Percentiles rank a stretch among this genome's conserved stretches.
These are phyloP conservation scores for Pyronema domesticum DNA, from an alignment of 495 filamentous ascomycete species.

Conservation along the genomic window DNA sequence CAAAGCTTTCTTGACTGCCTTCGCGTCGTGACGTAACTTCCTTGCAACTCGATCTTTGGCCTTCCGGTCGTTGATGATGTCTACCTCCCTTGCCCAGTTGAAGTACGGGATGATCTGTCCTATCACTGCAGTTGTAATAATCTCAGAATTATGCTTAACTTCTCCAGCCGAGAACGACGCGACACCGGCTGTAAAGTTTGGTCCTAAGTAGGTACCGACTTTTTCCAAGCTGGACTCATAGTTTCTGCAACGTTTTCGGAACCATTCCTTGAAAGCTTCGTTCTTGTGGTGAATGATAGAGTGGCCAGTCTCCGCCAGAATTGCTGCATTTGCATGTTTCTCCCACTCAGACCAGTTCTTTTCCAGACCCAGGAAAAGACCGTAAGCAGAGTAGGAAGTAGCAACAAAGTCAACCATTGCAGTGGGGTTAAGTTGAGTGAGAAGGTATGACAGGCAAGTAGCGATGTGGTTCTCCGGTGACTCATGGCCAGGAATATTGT, in stretches of 20 bases:
- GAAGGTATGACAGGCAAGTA: constrained; percentile 44
- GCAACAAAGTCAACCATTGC: constrained; percentile 47
- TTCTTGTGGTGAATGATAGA: constrained; percentile 10
- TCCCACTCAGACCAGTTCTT: constrained; percentile 16
- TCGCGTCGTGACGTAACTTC: background rate
- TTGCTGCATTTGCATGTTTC: constrained; percentile 13
- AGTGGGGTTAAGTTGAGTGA: constrained; percentile 29
- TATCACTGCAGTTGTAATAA: constrained; percentile 15
- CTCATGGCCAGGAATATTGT: constrained; percentile 39
- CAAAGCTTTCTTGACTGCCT: background rate
- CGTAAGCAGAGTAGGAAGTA: constrained; percentile 14
- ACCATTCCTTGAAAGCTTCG: constrained; percentile 10
- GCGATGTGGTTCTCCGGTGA: constrained; percentile 37
- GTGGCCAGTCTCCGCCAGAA: constrained; percentile 17
- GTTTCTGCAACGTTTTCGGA: constrained; percentile 8
- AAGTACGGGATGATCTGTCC: constrained; percentile 8
- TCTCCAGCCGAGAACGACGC: background rate
- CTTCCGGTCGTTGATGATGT: background rate
- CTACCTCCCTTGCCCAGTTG: background rate
- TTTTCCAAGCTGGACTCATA: background rate
- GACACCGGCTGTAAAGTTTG: background rate
- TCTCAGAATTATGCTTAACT: constrained; percentile 6
- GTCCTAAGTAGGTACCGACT: background rate
- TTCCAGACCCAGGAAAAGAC: constrained; percentile 11
- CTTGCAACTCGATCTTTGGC: background rate